Evolutionary conservation across 2,329 filamentous ascomycete species (phyloP).

Genomic region (Aspergillus hortae): DNA sequence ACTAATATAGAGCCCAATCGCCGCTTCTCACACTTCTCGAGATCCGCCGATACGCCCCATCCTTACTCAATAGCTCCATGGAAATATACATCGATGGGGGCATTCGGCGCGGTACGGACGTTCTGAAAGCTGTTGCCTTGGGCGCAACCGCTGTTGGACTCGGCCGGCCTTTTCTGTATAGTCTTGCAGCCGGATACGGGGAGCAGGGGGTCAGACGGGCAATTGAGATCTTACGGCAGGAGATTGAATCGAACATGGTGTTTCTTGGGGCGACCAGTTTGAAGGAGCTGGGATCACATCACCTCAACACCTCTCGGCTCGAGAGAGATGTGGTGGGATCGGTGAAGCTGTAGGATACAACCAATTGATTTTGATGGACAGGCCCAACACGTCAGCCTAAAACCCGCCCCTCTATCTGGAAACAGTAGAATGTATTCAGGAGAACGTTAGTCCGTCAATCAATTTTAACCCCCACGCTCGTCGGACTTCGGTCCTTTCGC

Average conservation of each 20-base stretch:
- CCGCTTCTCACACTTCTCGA: constrained; percentile 60
- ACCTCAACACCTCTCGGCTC: constrained; percentile 30
- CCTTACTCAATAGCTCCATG: constrained; percentile 54
- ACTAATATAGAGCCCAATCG: constrained; percentile 31
- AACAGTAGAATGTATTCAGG: too few relatives aligned
- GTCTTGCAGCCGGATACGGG: constrained; percentile 56
- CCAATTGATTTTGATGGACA: not conserved
- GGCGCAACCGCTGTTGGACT: constrained; percentile 63
- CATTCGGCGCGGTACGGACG: constrained; percentile 61
- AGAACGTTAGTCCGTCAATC: not conserved
- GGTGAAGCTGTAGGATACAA: constrained; percentile 22
- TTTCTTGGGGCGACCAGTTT: constrained; percentile 28
- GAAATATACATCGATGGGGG: constrained; percentile 65
- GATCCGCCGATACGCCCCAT: constrained; percentile 58
- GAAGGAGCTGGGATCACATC: constrained; percentile 23
- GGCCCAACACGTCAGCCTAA: not conserved
- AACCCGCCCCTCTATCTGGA: too few relatives aligned
- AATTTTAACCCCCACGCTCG: constrained; percentile 1
- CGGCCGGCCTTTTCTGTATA: constrained; percentile 59
- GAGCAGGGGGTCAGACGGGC: constrained; percentile 52
- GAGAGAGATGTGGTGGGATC: constrained; percentile 29
- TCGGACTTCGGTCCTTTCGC: constrained; percentile 1
- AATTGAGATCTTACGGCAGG: constrained; percentile 29
- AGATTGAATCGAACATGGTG: constrained; percentile 35
- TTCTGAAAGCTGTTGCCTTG: constrained; percentile 64